A percentile compares a stretch with the other conserved stretches of the same genome.
These are phyloP conservation scores for Pestalotiopsis sp. DNA, from an alignment of 2,329 filamentous ascomycete genomes.

Conservation along the genomic window DNA sequence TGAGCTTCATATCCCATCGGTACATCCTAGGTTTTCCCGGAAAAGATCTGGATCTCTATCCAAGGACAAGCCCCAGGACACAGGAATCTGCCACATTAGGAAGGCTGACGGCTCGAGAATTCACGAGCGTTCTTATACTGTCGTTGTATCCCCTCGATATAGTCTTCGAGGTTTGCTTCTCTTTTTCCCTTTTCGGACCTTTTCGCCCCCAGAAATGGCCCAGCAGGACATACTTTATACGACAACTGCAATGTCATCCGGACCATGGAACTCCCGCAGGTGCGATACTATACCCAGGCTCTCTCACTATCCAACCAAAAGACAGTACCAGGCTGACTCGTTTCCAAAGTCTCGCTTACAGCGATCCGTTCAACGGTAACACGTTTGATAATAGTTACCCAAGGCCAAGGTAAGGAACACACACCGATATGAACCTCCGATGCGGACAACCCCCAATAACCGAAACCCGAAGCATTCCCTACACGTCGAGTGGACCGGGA, in stretches of 20 bases:
- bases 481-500: slow-evolving; percentile 36
- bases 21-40: slow-evolving; percentile 15
- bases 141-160: slow-evolving; percentile 14
- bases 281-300: slow-evolving; percentile 39
- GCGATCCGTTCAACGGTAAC: slow-evolving; percentile 31
- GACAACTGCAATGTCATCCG: slow-evolving; percentile 44
- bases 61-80: slow-evolving; percentile 11
- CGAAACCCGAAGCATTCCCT: slow-evolving; percentile 45
- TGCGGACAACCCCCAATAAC: slow-evolving; percentile 35
- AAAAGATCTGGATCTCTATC: slow-evolving; percentile 11
- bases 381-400: slow-evolving; percentile 30
- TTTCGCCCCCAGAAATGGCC: slow-evolving; percentile 12
- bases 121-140: slow-evolving; percentile 12
- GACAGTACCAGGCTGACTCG: slow-evolving; percentile 28
- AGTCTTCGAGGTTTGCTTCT: slow-evolving; percentile 15
- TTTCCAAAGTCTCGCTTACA: slow-evolving; percentile 30
- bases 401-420: slow-evolving; percentile 34
- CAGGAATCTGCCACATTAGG: slow-evolving; percentile 6
- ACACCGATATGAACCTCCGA: slow-evolving; percentile 20
- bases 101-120: slow-evolving; percentile 3
- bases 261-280: slow-evolving; percentile 57
- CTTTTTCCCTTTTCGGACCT: slow-evolving; percentile 10
- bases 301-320: not conserved
- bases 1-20: slow-evolving; percentile 11
- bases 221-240: slow-evolving; percentile 44